Conservation (phyloP, 805 yeast species). For the Blastobotrys parvus region DNA sequence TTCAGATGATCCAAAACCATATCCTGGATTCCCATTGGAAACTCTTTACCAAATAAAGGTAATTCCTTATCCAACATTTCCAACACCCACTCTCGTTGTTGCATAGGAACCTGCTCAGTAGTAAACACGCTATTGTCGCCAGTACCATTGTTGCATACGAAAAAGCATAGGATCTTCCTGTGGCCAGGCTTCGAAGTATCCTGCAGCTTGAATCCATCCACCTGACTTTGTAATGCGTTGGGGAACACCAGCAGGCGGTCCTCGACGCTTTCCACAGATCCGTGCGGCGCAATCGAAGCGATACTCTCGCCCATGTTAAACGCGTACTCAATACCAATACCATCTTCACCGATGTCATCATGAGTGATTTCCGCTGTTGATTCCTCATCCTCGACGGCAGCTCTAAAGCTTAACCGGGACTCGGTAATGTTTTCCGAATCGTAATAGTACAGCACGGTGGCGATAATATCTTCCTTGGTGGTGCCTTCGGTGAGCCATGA, state of each 20-base stretch:
- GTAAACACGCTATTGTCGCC: slow-evolving; percentile 20
- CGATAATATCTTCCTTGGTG: slow-evolving; percentile 35
- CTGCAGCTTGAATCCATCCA: slow-evolving; percentile 31
- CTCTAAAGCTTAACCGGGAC: slow-evolving; percentile 29
- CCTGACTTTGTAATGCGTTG: slow-evolving; percentile 33
- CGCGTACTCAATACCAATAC: slow-evolving; percentile 18
- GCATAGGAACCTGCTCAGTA: slow-evolving; percentile 32
- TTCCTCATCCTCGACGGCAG: slow-evolving; percentile 13
- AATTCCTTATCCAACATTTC: not conserved
- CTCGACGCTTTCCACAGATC: slow-evolving; percentile 25
- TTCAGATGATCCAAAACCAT: not conserved
- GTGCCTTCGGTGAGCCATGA: slow-evolving; percentile 39
- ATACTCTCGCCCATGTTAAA: slow-evolving; percentile 30
- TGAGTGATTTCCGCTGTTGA: too few relatives aligned
- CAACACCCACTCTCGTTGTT: slow-evolving; percentile 32
- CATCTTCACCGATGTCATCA: slow-evolving; percentile 19
- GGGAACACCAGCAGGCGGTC: slow-evolving; percentile 33
- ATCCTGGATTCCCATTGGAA: not conserved
- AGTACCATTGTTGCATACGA: slow-evolving; percentile 34
- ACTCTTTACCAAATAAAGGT: not conserved
- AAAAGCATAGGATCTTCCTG: slow-evolving; percentile 35
- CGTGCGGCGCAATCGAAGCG: slow-evolving; percentile 21
- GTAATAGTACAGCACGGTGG: slow-evolving; percentile 35
- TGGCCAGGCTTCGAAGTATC: slow-evolving; percentile 33
- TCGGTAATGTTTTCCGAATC: slow-evolving; percentile 33